A percentile compares a stretch with the other conserved stretches of the same genome.
phyloP scores from a whole-genome alignment of 139 green algal species.

The Nannochloris sp. region DNA sequence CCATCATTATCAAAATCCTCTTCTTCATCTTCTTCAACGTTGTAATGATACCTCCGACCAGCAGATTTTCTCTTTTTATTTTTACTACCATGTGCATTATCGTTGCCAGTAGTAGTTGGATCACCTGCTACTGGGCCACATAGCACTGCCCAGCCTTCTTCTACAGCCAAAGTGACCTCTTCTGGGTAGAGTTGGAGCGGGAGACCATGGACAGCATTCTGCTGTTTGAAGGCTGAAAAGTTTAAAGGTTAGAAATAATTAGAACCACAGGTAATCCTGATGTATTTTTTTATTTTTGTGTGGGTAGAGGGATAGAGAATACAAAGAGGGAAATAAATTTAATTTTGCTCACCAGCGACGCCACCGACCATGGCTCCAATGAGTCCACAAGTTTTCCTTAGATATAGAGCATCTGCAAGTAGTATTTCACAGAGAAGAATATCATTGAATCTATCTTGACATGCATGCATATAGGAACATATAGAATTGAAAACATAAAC shows the following conservation, averaged over 20 bases:
- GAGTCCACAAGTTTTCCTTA: constrained; percentile 27
- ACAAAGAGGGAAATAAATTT: neutral
- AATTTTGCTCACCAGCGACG: constrained; percentile 20
- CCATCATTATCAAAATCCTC: no score
- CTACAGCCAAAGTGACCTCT: constrained; percentile 35
- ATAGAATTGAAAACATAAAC: neutral
- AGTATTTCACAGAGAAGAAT: neutral
- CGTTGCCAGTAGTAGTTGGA: neutral
- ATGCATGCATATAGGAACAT: neutral
- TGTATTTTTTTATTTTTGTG: neutral
- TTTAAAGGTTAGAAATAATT: neutral
- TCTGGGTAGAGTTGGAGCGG: constrained; percentile 37
- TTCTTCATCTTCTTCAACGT: no score
- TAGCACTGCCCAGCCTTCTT: constrained; percentile 18
- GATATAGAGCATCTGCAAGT: constrained; percentile 22
- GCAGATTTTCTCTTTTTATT: neutral
- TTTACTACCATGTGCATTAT: neutral
- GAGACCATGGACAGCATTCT: constrained; percentile 44
- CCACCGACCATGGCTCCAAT: constrained; percentile 46
- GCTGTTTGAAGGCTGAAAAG: constrained; percentile 44
- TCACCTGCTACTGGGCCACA: no score
- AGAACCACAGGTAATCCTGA: neutral
- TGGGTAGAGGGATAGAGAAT: neutral
- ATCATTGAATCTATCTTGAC: neutral
- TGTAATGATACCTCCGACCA: no score